phyloP scores from a whole-genome alignment of 1,139 yeast species.

The Magnusiomyces magnusii region DNA sequence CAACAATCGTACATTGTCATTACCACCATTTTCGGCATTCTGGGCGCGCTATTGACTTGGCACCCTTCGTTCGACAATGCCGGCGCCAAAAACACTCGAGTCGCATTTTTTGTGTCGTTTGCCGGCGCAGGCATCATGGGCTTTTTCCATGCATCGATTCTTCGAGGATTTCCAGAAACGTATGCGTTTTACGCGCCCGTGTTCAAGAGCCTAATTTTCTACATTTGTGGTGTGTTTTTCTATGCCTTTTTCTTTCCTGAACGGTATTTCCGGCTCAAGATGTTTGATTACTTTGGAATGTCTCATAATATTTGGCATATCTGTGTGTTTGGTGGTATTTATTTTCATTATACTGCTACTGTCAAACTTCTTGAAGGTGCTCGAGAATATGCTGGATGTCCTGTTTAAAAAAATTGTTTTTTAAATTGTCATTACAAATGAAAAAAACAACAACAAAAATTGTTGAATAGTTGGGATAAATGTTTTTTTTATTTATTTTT shows the following conservation, averaged over 20 bases:
- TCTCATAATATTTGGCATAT: conserved; percentile 95
- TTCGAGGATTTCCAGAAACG: conserved; percentile 51
- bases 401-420: not conserved
- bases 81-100: conserved; percentile 70
- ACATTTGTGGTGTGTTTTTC: conserved; percentile 73
- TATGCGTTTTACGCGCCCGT: conserved; percentile 54
- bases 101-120: conserved; percentile 73
- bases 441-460: not conserved
- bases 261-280: conserved; percentile 49
- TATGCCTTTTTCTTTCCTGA: conserved; percentile 90
- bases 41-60: conserved; percentile 83
- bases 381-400: conserved; percentile 26
- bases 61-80: conserved; percentile 83
- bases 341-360: conserved; percentile 77
- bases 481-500: too few relatives aligned
- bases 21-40: conserved; percentile 57
- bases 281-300: conserved; percentile 71
- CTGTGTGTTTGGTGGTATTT: conserved; percentile 77
- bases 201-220: conserved; percentile 60
- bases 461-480: not conserved
- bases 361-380: conserved; percentile 55
- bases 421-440: not conserved
- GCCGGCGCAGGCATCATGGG: conserved; percentile 71
- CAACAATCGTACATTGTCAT: conserved; percentile 47
- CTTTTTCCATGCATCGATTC: conserved; percentile 47